Evolutionary conservation across 495 filamentous ascomycete species (phyloP), one percentile per base, ranked within the genome.

Genomic region (Penicillium canariense): DNA sequence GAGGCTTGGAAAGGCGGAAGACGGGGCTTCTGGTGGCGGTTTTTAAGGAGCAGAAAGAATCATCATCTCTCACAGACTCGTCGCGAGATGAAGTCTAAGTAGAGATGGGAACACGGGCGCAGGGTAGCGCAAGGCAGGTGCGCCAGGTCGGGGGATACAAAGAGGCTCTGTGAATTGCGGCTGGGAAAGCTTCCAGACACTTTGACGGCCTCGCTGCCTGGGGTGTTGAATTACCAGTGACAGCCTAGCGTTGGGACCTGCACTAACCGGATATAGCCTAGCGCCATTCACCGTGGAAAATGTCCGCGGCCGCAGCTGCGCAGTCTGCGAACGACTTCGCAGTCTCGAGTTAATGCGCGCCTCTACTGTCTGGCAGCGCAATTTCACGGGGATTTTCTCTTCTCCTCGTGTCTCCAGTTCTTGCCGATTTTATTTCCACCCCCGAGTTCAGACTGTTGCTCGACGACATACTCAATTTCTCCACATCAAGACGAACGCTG

Each of bases 301-400:
- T 32, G 42, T 48, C 48, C 54, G 42, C 54, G 46, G 54, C 47
- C 14, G 15, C 38, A 47, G 26, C 26, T 20, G 23, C 48, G 39
- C 32, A 30, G 31, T 15, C 14, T n/a, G 23, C 40, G 48, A 42
- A 48, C 28, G 1, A 11, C 42, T 17, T 57, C 22, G n/a, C 14
- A 40, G 26, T 43, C 2, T 45, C 54, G 54, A 55, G 48, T 66
- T 66, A 48, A 66, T 66, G 63, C 61, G 52, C 46, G 30, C 61
- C 58, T 64, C 50, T 18, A 47, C 36, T 25, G 6, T 59, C 28
- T 55, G 25, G 49, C 48, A 48, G 56, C 60, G 55, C 48, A 56
- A 34, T 30, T 47, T 60, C 11, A 27, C 45, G 45, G 59, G 51
- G 38, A 26, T 51, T 6, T 9, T 58, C 7, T 32, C 44, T 12